Conservation (phyloP, 2,329 filamentous ascomycete genomes). For the Paecilomyces formosus region DNA sequence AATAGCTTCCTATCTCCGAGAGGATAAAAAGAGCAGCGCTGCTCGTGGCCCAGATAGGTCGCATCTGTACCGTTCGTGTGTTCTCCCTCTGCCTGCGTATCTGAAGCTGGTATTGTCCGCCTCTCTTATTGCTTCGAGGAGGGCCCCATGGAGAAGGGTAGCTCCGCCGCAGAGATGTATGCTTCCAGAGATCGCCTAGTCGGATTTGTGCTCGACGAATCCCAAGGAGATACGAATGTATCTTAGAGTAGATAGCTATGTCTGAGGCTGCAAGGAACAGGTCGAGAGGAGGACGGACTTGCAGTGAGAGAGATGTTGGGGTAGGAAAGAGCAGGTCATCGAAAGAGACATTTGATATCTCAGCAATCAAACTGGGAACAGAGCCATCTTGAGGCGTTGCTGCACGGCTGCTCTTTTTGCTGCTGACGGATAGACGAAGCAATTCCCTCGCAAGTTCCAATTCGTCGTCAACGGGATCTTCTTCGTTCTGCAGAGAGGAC, state of each 20-base stretch:
- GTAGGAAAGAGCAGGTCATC: constrained; percentile 75
- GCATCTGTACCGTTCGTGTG: constrained; percentile 58
- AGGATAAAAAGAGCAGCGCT: constrained; percentile 84
- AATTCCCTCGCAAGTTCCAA: constrained; percentile 76
- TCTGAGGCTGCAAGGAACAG: constrained; percentile 75
- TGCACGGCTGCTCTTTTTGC: constrained; percentile 22
- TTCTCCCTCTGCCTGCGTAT: constrained; percentile 59
- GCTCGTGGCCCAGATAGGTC: constrained; percentile 82
- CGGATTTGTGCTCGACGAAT: constrained; percentile 80
- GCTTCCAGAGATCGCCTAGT: constrained; percentile 79
- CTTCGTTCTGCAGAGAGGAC: constrained; percentile 67
- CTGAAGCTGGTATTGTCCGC: constrained; percentile 53
- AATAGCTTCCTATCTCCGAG: constrained; percentile 77
- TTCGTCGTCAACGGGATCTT: constrained; percentile 65
- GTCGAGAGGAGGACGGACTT: constrained; percentile 74
- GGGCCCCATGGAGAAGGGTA: constrained; percentile 65
- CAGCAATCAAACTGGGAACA: constrained; percentile 15
- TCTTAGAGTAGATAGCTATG: constrained; percentile 69
- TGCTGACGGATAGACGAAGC: constrained; percentile 54
- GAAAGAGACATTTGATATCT: constrained; percentile 49
- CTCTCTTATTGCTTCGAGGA: constrained; percentile 53
- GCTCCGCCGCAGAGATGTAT: constrained; percentile 67
- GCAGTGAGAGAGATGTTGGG: constrained; percentile 62
- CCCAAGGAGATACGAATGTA: constrained; percentile 80
- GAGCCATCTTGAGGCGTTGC: constrained; percentile 14